These are phyloP conservation scores for Barbarea vulgaris DNA, from an alignment of 345 rosid species.

Conservation along the genomic window DNA sequence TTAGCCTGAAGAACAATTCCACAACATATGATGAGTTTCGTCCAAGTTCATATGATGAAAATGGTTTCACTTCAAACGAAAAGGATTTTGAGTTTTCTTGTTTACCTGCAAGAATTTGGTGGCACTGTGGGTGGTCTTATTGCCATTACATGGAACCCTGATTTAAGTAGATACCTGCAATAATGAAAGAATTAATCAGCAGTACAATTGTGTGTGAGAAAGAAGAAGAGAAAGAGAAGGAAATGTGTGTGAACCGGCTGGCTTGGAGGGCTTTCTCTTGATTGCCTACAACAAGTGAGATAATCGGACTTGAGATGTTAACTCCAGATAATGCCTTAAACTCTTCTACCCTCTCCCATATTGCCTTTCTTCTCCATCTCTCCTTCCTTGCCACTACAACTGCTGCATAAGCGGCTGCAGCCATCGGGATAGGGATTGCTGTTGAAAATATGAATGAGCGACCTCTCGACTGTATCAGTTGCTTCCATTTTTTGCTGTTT, in stretches of 20 bases:
- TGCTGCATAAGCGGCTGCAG: constrained; percentile 92
- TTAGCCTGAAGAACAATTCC: constrained; percentile 49
- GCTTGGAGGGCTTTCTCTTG: constrained; percentile 84
- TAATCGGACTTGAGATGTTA: constrained; percentile 71
- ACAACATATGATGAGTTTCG: not conserved
- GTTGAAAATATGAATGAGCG: constrained; percentile 95
- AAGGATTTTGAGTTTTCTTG: not conserved
- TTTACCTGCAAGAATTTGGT: constrained; percentile 90
- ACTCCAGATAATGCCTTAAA: constrained; percentile 72
- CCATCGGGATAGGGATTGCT: constrained; percentile 73
- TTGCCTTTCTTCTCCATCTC: constrained; percentile 81
- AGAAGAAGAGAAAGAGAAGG: constrained; percentile 27
- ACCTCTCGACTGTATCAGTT: constrained; percentile 85
- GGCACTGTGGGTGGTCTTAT: constrained; percentile 98
- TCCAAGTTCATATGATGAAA: not conserved
- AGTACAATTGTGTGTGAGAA: not conserved
- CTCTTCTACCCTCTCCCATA: constrained; percentile 81
- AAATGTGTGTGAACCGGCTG: constrained; percentile 57
- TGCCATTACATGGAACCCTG: constrained; percentile 94
- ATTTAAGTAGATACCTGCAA: constrained; percentile 66
- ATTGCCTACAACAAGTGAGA: constrained; percentile 83
- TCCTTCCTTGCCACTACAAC: constrained; percentile 80
- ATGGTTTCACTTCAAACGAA: not conserved
- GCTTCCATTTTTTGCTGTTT: constrained; percentile 88
- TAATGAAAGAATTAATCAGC: constrained; percentile 2